Conservation (phyloP, 768 basidiomycete species). For the Boletus huronensis region DNA sequence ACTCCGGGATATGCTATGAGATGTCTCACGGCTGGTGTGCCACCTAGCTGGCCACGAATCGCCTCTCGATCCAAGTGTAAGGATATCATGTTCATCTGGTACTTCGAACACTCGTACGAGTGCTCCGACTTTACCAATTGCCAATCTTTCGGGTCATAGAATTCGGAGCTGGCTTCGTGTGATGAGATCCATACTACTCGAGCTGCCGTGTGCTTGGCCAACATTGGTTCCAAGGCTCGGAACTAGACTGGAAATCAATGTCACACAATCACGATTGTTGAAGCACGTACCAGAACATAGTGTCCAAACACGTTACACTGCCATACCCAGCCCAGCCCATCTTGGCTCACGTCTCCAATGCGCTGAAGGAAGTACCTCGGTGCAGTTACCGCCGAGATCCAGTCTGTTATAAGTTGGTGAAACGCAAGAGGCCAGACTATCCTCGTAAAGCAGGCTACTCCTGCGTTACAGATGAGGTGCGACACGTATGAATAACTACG, state of each 20-base stretch:
- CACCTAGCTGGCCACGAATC: conserved; percentile 21
- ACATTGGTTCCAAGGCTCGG: conserved; percentile 53
- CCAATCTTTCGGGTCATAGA: conserved; percentile 65
- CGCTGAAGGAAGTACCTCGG: conserved; percentile 59
- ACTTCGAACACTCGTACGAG: conserved; percentile 72
- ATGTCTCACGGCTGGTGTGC: conserved; percentile 39
- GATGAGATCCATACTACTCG: conserved; percentile 83
- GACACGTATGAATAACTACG: conserved; percentile 76
- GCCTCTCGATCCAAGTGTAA: conserved; percentile 50
- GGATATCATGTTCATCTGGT: conserved; percentile 69
- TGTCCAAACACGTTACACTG: conserved; percentile 84
- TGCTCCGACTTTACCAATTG: conserved; percentile 58
- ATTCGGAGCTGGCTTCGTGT: conserved; percentile 51
- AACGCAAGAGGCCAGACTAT: conserved; percentile 50
- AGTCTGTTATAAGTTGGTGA: conserved; percentile 45
- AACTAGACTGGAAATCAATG: conserved; percentile 43
- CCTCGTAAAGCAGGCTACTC: conserved; percentile 53
- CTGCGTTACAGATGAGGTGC: conserved; percentile 79
- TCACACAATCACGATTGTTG: neutral
- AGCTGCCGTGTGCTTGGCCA: conserved; percentile 42
- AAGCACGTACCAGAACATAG: conserved; percentile 61
- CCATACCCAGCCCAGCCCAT: conserved; percentile 80
- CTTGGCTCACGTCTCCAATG: conserved; percentile 54
- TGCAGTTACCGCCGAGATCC: conserved; percentile 46
- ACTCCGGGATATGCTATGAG: conserved; percentile 69